Percentiles rank a stretch among this genome's conserved stretches.
phyloP scores from a whole-genome alignment of 2,329 filamentous ascomycete genomes.

The Myriosclerotinia curreyana region DNA sequence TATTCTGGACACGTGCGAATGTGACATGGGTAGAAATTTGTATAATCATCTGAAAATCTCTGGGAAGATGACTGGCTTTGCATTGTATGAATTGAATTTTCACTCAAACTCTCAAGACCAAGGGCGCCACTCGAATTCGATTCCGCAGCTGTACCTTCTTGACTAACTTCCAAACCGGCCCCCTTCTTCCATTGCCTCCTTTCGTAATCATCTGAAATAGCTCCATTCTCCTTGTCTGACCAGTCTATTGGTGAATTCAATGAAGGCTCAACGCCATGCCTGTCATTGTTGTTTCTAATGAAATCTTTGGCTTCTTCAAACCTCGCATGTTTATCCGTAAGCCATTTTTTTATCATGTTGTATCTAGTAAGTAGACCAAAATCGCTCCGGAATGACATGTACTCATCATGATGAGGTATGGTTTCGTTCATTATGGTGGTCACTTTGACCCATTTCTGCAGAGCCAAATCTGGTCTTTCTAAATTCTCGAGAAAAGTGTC shows the following conservation, averaged over 20 bases:
- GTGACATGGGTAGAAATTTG: slow-evolving; percentile 4
- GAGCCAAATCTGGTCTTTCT: slow-evolving; percentile 15
- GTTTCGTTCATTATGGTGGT: not conserved
- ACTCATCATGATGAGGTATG: not conserved
- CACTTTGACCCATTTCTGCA: slow-evolving; percentile 12
- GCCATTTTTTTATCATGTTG: slow-evolving; percentile 7
- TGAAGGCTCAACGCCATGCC: not conserved
- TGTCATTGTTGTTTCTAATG: slow-evolving; percentile 1
- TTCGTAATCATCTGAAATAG: not conserved
- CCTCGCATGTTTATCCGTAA: not conserved
- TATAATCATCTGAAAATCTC: not conserved
- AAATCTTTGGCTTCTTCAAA: slow-evolving; percentile 1
- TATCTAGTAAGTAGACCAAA: not conserved
- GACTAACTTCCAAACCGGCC: not conserved
- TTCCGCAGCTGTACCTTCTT: not conserved
- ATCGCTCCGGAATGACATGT: not conserved
- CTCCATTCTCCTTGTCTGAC: not conserved
- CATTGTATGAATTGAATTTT: not conserved
- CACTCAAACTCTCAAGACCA: not conserved
- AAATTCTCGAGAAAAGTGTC: slow-evolving; percentile 8
- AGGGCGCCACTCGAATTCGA: no score
- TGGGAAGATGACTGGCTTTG: not conserved
- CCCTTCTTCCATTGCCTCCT: not conserved
- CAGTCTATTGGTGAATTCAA: not conserved
- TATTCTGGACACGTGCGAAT: slow-evolving; percentile 6